Conservation (phyloP, 495 filamentous ascomycete genomes). For the Penicillium egyptiacum region DNA sequence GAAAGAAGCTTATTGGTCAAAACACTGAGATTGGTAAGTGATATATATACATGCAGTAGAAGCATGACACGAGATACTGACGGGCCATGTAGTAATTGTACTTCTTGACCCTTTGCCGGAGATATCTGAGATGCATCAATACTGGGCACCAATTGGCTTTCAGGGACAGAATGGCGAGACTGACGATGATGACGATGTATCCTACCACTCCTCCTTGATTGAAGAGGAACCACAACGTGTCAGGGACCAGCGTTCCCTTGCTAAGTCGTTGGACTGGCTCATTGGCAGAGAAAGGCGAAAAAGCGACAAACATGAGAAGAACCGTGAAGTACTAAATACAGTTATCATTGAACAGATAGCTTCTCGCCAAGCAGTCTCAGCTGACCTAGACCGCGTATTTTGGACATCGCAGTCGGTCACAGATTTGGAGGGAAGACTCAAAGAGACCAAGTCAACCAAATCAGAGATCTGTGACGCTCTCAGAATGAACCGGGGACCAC, state of each 20-base stretch:
- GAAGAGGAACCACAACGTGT: background rate
- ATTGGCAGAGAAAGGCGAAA: background rate
- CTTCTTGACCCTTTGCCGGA: slow-evolving; percentile 18
- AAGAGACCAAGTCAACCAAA: slow-evolving; percentile 1
- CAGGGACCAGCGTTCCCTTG: background rate
- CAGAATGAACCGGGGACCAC: background rate
- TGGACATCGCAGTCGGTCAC: background rate
- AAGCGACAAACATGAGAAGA: background rate
- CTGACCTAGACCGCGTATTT: slow-evolving; percentile 17
- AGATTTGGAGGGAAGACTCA: background rate
- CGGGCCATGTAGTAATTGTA: slow-evolving; percentile 7
- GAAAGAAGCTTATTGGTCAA: background rate
- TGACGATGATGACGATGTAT: background rate
- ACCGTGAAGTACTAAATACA: background rate
- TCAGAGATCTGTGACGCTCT: slow-evolving; percentile 6
- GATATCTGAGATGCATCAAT: slow-evolving; percentile 3
- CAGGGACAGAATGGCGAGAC: background rate
- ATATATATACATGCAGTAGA: background rate
- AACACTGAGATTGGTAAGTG: slow-evolving; percentile 13
- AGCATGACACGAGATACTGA: background rate
- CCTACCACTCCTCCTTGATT: background rate
- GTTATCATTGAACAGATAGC: slow-evolving; percentile 16
- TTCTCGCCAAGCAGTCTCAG: slow-evolving; percentile 5
- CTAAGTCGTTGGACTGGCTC: background rate
- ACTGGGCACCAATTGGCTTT: background rate